Percentiles rank a stretch among this genome's conserved stretches.
Conservation (phyloP, 2,329 filamentous ascomycete genomes). For the Cladosporium sp. region DNA sequence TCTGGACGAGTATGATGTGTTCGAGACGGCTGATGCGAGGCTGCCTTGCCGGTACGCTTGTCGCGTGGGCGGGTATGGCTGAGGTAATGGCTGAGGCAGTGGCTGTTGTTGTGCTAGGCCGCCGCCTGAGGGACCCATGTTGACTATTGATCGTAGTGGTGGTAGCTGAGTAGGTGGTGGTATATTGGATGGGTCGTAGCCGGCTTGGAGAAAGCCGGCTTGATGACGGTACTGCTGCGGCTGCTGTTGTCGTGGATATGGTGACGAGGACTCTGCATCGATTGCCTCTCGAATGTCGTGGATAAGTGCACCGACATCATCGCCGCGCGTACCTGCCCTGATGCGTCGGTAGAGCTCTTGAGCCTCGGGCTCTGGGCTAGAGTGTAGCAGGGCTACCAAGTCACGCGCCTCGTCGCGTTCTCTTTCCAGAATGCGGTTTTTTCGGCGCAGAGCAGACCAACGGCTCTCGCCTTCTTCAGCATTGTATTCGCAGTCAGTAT, state of each 20-base stretch:
- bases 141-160: constrained; percentile 9
- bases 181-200: background rate
- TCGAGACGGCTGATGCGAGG: background rate
- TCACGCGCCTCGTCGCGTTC: constrained; percentile 28
- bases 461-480: constrained; percentile 32
- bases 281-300: background rate
- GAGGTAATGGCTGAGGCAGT: background rate
- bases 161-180: constrained; percentile 1
- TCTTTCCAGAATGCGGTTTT: constrained; percentile 27
- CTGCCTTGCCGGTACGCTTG: background rate
- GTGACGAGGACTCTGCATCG: background rate
- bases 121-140: background rate
- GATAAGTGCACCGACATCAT: constrained; percentile 11
- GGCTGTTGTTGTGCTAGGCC: background rate
- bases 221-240: background rate
- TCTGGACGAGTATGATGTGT: background rate
- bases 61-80: background rate
- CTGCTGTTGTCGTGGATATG: background rate
- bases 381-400: constrained; percentile 25
- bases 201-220: background rate
- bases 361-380: constrained; percentile 25
- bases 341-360: constrained; percentile 28
- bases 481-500: constrained; percentile 29
- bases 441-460: constrained; percentile 30
- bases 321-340: constrained; percentile 20